Evolutionary conservation across 768 basidiomycete species (phyloP).

Genomic region (Lentinula sp.): DNA sequence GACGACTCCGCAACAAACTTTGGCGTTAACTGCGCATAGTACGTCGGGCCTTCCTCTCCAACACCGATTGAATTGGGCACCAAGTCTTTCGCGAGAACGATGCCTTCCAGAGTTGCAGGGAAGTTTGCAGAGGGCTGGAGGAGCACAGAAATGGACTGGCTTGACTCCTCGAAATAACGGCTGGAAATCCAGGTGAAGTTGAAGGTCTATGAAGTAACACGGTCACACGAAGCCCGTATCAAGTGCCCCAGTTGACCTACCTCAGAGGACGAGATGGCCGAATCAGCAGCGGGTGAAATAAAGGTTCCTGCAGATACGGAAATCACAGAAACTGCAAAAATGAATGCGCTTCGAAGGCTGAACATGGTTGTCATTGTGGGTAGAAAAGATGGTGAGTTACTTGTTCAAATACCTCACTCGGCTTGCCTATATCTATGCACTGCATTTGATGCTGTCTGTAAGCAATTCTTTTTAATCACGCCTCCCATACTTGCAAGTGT

Average conservation of each 20-base stretch:
- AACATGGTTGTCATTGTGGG: not conserved
- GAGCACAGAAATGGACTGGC: not conserved
- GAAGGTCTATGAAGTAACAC: not conserved
- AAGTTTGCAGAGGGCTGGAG: not conserved
- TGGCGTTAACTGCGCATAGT: not conserved
- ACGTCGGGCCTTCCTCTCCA: not conserved
- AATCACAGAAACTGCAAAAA: not conserved
- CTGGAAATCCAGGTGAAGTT: not conserved
- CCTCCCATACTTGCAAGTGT: no score
- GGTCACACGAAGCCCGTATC: not conserved
- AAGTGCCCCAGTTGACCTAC: not conserved
- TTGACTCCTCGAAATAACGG: not conserved
- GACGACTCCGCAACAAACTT: not conserved
- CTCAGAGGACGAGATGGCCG: not conserved
- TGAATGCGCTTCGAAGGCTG: not conserved
- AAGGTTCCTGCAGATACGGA: slow-evolving; percentile 1
- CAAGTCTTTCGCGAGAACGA: not conserved
- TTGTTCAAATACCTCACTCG: no score
- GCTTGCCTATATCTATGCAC: no score
- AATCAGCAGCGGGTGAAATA: not conserved
- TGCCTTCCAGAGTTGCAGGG: not conserved
- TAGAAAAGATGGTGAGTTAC: no score
- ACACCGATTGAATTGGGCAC: not conserved
- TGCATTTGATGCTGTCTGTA: no score
- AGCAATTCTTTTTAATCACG: no score